Percentiles rank a stretch among this genome's conserved stretches.
Evolutionary conservation across 176 grass and related monocot genomes (phyloP).

Genomic region (Rhynchospora tenuis): DNA sequence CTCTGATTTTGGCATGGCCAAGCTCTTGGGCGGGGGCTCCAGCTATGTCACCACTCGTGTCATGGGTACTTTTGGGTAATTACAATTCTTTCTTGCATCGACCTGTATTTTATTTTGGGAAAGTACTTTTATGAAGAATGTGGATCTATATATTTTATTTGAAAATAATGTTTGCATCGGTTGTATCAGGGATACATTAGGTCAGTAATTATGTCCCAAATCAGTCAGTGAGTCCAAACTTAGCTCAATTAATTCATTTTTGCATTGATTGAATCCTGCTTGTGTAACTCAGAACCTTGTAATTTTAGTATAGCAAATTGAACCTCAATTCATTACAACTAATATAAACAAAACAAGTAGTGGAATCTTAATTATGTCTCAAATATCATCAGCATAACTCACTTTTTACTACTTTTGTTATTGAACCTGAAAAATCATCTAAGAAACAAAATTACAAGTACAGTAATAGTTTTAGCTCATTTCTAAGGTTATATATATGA

Average conservation of each 20-base stretch:
- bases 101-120: background rate
- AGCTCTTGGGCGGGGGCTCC: constrained; percentile 75
- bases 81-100: background rate
- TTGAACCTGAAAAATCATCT: background rate
- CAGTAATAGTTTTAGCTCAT: background rate
- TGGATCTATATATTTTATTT: background rate
- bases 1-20: constrained; percentile 97
- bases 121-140: background rate
- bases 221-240: background rate
- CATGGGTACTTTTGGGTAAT: constrained; percentile 94
- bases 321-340: background rate
- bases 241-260: background rate
- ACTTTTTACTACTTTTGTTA: background rate
- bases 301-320: background rate
- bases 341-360: background rate
- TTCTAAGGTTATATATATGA: background rate
- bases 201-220: background rate
- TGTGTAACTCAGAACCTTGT: background rate
- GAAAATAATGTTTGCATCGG: background rate
- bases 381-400: background rate
- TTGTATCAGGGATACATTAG: background rate
- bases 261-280: background rate
- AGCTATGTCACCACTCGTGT: constrained; percentile 96
- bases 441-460: background rate
- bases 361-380: background rate